Evolutionary conservation across 768 basidiomycete genomes (phyloP).

Genomic region (Lentinula edodes): DNA sequence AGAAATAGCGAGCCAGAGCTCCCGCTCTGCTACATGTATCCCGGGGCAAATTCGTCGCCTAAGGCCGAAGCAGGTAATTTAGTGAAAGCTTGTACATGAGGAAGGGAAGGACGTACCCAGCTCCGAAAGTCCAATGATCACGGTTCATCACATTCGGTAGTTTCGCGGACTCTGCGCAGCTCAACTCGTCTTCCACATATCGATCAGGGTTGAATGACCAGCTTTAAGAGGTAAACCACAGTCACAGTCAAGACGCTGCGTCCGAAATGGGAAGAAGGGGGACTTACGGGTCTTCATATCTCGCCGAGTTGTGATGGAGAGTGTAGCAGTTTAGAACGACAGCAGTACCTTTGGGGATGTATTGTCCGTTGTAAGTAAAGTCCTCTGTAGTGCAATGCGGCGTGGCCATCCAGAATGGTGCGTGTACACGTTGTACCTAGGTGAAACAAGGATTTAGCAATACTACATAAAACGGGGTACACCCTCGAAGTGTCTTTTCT

Average conservation of each 20-base stretch:
- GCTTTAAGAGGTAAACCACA: not conserved
- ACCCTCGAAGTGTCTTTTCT: not conserved
- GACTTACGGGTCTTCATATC: constrained; percentile 26
- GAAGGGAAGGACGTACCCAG: constrained; percentile 29
- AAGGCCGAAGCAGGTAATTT: not conserved
- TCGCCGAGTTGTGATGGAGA: constrained; percentile 17
- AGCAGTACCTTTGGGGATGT: constrained; percentile 22
- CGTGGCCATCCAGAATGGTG: constrained; percentile 20
- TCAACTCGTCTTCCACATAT: constrained; percentile 23
- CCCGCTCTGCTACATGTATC: constrained; percentile 26
- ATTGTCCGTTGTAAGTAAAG: constrained; percentile 24
- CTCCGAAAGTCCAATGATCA: constrained; percentile 34
- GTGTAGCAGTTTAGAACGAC: constrained; percentile 24
- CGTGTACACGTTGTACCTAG: constrained; percentile 15
- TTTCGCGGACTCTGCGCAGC: constrained; percentile 24
- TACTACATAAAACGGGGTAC: not conserved
- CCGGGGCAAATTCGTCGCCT: constrained; percentile 27
- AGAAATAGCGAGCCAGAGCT: constrained; percentile 30
- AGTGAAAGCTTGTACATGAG: no score
- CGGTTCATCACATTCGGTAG: constrained; percentile 21
- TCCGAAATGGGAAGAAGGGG: not conserved
- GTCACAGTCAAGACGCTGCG: not conserved
- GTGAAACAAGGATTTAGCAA: not conserved
- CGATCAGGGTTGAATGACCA: constrained; percentile 28
- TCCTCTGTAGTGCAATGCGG: constrained; percentile 22